Base-by-base conservation (phyloP, 2,329 filamentous ascomycete species). In the Fusarium illudens region DNA sequence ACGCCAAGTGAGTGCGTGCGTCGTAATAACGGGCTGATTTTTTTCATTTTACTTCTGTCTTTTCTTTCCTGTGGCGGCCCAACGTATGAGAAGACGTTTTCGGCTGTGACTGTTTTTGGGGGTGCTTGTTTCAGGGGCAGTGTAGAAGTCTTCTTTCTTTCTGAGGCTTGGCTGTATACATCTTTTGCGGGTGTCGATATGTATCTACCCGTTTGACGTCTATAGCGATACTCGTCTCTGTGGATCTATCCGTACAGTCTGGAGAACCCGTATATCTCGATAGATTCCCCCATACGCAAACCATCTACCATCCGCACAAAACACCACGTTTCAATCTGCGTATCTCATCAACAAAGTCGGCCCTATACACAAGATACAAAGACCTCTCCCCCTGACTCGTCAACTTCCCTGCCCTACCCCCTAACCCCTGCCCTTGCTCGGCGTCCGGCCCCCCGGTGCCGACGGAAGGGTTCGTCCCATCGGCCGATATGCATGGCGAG, bases 1-100 rank as follows among this genome's bases (percentile, higher is more conserved):
- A 63, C 60, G 71, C 68, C 71, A 73, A 73, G 71, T 60, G 58
- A 52, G 68, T 53, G 53, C 61, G 60, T 68, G 67, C 62, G 58
- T 53, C 53, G 39, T 17, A 15, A 13, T 25, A 44, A 42, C 37
- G 32, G 51, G 60, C 68, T 71, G 59, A 62, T 44, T 44, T 27
- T 25, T 27, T 27, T 17, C 34, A n/a, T n/a, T n/a, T n/a, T n/a
- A n/a, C 20, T 44, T 44, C 13, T n/a, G n/a, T n/a, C n/a, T n/a
- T n/a, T 44, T 62, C 33, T 50, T 2, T 19, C 17, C 20, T 52
- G 57, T 37, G 37, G 33, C 50, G 33, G 58, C 61, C 50, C 56
- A 63, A 67, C 52, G 56, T 51, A 54, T 49, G 57, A 36, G 32
- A 20, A 22, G 42, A 25, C 52, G 39, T 17, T 46, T 46, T 12